These are phyloP conservation scores for Suillus americanus DNA, from an alignment of 768 basidiomycete species.

Conservation along the genomic window DNA sequence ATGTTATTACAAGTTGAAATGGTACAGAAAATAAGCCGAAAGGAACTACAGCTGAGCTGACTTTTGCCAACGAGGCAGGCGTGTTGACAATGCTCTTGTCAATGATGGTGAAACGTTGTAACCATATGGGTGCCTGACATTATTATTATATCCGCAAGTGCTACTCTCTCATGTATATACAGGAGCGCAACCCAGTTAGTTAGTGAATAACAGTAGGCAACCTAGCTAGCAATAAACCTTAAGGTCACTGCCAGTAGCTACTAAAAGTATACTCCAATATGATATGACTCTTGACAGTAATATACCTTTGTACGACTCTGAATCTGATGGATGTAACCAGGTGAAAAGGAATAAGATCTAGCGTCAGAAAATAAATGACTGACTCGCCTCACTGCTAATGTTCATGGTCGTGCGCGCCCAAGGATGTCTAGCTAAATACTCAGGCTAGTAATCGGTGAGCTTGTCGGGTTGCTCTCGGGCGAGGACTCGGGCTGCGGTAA, in stretches of 20 bases:
- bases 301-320: background rate
- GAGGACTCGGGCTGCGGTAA: background rate
- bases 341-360: background rate
- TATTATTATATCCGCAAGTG: background rate
- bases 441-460: background rate
- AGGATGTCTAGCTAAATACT: background rate
- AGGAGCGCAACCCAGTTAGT: background rate
- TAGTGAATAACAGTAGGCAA: background rate
- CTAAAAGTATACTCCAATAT: background rate
- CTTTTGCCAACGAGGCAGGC: background rate
- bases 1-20: background rate
- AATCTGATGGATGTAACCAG: background rate
- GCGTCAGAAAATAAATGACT: background rate
- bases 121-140: background rate
- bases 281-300: background rate
- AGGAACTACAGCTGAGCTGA: no score
- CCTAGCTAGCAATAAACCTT: background rate
- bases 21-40: background rate
- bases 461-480: background rate
- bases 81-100: background rate
- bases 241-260: background rate
- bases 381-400: background rate
- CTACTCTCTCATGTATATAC: background rate
- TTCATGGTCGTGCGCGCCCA: background rate
- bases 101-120: slow-evolving; percentile 4